Percentiles rank a stretch among this genome's conserved stretches.
Evolutionary conservation across 1,139 yeast genomes (phyloP).

Genomic region (Yamadazyma dushanensis): DNA sequence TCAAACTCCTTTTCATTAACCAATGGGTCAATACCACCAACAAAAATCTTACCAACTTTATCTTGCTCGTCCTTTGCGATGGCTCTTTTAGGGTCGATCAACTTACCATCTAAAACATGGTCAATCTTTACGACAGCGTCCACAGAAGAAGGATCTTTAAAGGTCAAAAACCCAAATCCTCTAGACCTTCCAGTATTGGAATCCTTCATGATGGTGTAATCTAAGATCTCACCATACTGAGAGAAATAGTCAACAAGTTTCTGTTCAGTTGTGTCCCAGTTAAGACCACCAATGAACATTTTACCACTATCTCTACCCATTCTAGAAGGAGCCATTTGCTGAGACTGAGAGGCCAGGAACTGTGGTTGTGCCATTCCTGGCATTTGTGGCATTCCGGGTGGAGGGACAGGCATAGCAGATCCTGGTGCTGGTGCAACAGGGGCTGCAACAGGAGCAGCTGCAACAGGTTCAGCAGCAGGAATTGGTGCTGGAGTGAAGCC

Average conservation of each 20-base stretch:
- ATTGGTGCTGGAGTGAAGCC: conserved; percentile 5
- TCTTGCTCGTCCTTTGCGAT: conserved; percentile 98
- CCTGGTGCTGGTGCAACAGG: conserved; percentile 7
- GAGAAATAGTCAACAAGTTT: conserved; percentile 77
- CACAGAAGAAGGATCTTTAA: conserved; percentile 78
- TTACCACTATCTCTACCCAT: conserved; percentile 65
- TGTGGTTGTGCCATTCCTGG: conserved; percentile 14
- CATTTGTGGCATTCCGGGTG: conserved; percentile 11
- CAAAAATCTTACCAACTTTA: conserved; percentile 94
- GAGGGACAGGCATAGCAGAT: conserved; percentile 4
- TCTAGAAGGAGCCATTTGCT: conserved; percentile 28
- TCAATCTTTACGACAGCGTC: conserved; percentile 85
- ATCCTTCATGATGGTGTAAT: conserved; percentile 94
- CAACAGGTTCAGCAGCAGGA: conserved; percentile 7
- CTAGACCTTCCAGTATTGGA: conserved; percentile 86
- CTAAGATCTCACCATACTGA: conserved; percentile 87
- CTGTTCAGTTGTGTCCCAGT: conserved; percentile 97
- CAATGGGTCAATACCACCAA: conserved; percentile 96
- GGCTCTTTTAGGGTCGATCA: conserved; percentile 97
- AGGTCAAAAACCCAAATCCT: conserved; percentile 95
- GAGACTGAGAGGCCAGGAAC: too few relatives aligned
- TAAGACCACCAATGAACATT: conserved; percentile 97
- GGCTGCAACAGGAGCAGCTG: conserved; percentile 7
- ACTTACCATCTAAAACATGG: conserved; percentile 92
- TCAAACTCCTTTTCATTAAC: conserved; percentile 92